Conservation (phyloP, 805 yeast genomes). For the Candida railenensis region DNA sequence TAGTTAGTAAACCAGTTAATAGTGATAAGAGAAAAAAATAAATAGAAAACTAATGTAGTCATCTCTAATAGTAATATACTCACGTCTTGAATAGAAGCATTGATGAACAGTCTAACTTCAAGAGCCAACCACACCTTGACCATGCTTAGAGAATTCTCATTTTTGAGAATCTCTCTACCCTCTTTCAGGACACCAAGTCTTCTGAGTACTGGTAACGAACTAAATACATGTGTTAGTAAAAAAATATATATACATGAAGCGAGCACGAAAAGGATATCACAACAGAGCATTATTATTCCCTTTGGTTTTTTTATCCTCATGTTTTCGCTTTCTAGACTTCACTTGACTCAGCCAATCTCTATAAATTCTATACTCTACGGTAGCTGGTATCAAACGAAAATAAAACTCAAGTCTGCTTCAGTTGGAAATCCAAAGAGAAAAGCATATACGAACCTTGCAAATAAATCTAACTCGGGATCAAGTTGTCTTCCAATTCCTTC, state of each 20-base stretch:
- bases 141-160: slow-evolving; percentile 72
- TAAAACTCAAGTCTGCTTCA: slow-evolving; percentile 20
- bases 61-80: slow-evolving; percentile 24
- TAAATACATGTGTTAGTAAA: slow-evolving; percentile 28
- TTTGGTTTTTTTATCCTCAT: neutral
- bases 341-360: neutral
- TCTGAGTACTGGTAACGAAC: slow-evolving; percentile 83
- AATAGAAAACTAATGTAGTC: neutral
- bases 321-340: too few species aligned
- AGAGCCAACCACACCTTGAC: slow-evolving; percentile 86
- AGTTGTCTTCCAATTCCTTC: slow-evolving; percentile 96
- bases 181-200: slow-evolving; percentile 72
- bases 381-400: slow-evolving; percentile 6
- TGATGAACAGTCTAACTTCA: slow-evolving; percentile 84
- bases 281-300: too few species aligned
- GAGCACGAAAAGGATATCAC: too few species aligned
- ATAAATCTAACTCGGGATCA: slow-evolving; percentile 89
- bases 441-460: slow-evolving; percentile 86
- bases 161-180: slow-evolving; percentile 54
- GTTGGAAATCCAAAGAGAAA: slow-evolving; percentile 41
- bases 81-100: slow-evolving; percentile 78
- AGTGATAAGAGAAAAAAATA: neutral
- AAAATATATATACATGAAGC: too few species aligned
- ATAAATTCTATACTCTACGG: neutral
- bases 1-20: slow-evolving; percentile 17